Percentiles rank a stretch among this genome's conserved stretches.
Conservation (phyloP, 2,329 filamentous ascomycete species). For the Penicillium sp. region DNA sequence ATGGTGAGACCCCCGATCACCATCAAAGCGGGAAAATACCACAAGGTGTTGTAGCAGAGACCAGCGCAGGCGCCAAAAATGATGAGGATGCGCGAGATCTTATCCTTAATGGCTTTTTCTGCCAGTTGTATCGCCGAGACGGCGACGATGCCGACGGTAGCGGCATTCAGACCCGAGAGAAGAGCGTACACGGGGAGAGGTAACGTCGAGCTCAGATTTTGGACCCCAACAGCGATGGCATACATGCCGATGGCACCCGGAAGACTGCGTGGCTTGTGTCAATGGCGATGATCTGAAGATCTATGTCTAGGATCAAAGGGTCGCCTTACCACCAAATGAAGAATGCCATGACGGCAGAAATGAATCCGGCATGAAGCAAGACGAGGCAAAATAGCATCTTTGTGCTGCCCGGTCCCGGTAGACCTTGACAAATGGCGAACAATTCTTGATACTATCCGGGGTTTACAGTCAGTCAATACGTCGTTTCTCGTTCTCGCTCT, state of each 20-base stretch:
- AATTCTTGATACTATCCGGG: conserved; percentile 60
- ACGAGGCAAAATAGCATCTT: conserved; percentile 68
- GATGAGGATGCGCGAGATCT: conserved; percentile 56
- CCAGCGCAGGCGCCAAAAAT: conserved; percentile 60
- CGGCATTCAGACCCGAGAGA: conserved; percentile 64
- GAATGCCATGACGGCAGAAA: conserved; percentile 55
- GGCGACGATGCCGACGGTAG: conserved; percentile 66
- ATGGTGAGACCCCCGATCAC: conserved; percentile 49
- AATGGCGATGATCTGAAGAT: too few species aligned
- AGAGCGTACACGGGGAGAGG: conserved; percentile 61
- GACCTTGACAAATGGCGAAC: conserved; percentile 62
- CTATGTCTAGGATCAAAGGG: too few species aligned
- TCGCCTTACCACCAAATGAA: conserved; percentile 55
- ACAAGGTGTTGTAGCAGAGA: conserved; percentile 64
- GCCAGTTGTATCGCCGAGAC: conserved; percentile 63
- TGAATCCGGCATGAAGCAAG: conserved; percentile 55
- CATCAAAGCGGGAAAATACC: conserved; percentile 68
- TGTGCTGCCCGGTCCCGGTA: conserved; percentile 62
- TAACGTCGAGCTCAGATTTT: conserved; percentile 53
- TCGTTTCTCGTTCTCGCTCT: too few species aligned
- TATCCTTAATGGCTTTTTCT: conserved; percentile 62
- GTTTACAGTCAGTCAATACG: neutral
- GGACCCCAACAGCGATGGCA: conserved; percentile 59
- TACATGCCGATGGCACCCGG: conserved; percentile 68
- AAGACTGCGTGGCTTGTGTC: conserved; percentile 39